Conservation (phyloP, 1,284 basidiomycete species). For the Porodaedalea pini region DNA sequence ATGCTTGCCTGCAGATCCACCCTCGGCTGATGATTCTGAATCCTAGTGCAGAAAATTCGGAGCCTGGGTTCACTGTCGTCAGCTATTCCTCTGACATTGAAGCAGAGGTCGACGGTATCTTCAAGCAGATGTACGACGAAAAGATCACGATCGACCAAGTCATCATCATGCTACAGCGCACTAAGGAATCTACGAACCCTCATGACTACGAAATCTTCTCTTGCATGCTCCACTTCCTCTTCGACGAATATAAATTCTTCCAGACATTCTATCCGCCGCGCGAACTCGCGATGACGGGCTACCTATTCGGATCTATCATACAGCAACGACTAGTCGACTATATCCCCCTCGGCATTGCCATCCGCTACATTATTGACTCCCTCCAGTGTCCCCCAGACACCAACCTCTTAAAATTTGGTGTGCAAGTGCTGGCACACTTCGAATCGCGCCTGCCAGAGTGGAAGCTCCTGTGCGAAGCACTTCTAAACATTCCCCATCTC, state of each 20-base stretch:
- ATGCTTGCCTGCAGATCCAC: constrained; percentile 91
- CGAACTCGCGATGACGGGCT: constrained; percentile 94
- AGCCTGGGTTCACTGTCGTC: constrained; percentile 90
- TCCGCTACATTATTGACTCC: constrained; percentile 95
- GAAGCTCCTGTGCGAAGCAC: constrained; percentile 88
- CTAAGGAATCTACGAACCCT: constrained; percentile 78
- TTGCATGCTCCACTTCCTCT: constrained; percentile 98
- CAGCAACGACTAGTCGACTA: constrained; percentile 92
- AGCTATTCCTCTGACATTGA: constrained; percentile 89
- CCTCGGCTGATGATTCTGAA: constrained; percentile 96
- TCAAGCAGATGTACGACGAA: constrained; percentile 98
- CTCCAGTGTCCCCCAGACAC: constrained; percentile 87
- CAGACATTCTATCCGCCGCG: constrained; percentile 92
- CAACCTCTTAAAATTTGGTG: constrained; percentile 94
- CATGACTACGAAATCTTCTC: constrained; percentile 96
- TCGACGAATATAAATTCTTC: constrained; percentile 99
- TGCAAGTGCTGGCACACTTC: constrained; percentile 88
- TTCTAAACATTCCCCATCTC: constrained; percentile 85
- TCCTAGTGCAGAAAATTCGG: constrained; percentile 75
- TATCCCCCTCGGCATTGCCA: constrained; percentile 94
- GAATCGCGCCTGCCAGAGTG: constrained; percentile 89
- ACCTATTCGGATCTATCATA: constrained; percentile 95
- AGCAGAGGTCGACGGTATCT: constrained; percentile 90
- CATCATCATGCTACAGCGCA: constrained; percentile 80
- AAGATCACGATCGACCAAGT: constrained; percentile 94